Conservation (phyloP, 371 early-diverging fungal genomes). For the Rhizopus arrhizus region DNA sequence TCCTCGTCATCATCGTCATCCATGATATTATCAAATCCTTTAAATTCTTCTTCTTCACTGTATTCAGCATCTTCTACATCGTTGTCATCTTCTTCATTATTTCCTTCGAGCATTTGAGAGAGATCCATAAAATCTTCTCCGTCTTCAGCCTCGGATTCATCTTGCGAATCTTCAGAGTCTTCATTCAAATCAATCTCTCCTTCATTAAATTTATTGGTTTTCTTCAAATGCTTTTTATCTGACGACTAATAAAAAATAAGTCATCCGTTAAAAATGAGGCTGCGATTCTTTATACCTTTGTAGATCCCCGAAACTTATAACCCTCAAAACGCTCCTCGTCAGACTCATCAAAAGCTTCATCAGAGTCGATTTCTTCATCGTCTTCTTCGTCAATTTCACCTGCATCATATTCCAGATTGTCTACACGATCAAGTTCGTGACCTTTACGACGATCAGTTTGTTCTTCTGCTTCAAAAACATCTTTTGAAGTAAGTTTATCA, state of each 20-base stretch:
- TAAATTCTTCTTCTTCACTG: slow-evolving; percentile 33
- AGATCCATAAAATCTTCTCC: slow-evolving; percentile 62
- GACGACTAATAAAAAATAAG: not conserved
- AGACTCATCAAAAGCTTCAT: slow-evolving; percentile 83
- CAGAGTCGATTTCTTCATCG: slow-evolving; percentile 92
- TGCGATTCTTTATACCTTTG: slow-evolving; percentile 8
- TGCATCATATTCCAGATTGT: slow-evolving; percentile 73
- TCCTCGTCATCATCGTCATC: slow-evolving; percentile 50
- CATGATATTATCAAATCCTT: slow-evolving; percentile 35
- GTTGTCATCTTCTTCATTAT: slow-evolving; percentile 28
- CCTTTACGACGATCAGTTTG: slow-evolving; percentile 60
- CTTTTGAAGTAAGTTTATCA: slow-evolving; percentile 14
- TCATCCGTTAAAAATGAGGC: no score
- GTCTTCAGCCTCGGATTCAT: slow-evolving; percentile 32
- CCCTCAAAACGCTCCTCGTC: slow-evolving; percentile 84
- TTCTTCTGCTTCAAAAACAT: slow-evolving; percentile 63
- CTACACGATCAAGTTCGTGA: slow-evolving; percentile 72
- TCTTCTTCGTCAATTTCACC: slow-evolving; percentile 79
- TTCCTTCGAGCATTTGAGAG: slow-evolving; percentile 59
- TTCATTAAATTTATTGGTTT: slow-evolving; percentile 27
- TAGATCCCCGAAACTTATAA: slow-evolving; percentile 59
- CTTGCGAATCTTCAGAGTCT: slow-evolving; percentile 41
- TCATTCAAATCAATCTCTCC: slow-evolving; percentile 53
- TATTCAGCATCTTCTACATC: slow-evolving; percentile 23
- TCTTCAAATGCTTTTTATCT: slow-evolving; percentile 39